Evolutionary conservation across 306 rosid species (phyloP).

Genomic region (Glycyrrhiza uralensis): DNA sequence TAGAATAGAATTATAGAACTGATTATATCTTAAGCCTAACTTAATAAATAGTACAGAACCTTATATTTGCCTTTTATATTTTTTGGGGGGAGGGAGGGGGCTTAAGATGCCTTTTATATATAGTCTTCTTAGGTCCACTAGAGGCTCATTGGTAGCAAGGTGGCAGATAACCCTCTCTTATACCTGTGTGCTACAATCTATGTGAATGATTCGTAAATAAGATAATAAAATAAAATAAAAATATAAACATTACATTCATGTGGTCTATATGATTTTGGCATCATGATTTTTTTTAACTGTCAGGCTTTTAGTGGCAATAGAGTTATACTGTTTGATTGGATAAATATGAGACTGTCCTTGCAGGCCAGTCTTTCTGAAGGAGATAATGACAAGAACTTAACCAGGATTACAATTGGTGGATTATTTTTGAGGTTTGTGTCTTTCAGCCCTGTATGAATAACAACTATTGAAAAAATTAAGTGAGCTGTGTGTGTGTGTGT

Average conservation of each 20-base stretch:
- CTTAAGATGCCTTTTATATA: background rate
- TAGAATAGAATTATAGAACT: background rate
- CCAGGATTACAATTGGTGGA: constrained; percentile 80
- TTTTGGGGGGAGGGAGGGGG: background rate
- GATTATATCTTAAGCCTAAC: background rate
- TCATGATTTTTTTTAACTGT: background rate
- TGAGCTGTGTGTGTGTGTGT: constrained; percentile 15
- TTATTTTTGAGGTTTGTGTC: constrained; percentile 69
- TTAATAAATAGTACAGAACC: background rate
- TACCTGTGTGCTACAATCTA: background rate
- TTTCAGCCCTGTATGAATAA: constrained; percentile 22
- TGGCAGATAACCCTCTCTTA: constrained; percentile 12
- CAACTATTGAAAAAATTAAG: background rate
- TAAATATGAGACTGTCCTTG: constrained; percentile 41
- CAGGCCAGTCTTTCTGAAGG: constrained; percentile 90
- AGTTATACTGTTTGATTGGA: constrained; percentile 26
- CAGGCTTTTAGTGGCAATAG: constrained; percentile 13
- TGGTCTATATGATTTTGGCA: background rate
- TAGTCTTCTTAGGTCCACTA: background rate
- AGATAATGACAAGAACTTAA: constrained; percentile 74
- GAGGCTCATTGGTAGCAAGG: background rate
- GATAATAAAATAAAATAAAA: background rate
- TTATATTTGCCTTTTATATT: background rate
- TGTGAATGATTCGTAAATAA: background rate
- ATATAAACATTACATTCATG: background rate